Conservation (phyloP, 2,329 filamentous ascomycete species). For the Penicillium sp. region DNA sequence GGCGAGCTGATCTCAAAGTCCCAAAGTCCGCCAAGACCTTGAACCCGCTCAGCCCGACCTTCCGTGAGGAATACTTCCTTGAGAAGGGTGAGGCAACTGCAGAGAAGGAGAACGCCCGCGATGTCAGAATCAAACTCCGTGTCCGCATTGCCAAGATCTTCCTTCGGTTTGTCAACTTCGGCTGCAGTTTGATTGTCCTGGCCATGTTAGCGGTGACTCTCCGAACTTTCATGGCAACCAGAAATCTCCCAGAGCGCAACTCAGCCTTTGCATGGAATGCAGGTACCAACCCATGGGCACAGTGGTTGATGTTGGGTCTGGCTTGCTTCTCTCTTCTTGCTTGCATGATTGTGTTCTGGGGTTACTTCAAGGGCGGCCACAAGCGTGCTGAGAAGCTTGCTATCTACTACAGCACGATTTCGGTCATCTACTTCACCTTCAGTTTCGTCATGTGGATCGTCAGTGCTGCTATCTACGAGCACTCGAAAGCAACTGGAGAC, state of each 20-base stretch:
- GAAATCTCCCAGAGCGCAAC: slow-evolving; percentile 70
- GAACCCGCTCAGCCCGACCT: slow-evolving; percentile 87
- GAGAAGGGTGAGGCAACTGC: slow-evolving; percentile 81
- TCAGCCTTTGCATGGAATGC: slow-evolving; percentile 81
- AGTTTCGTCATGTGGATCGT: slow-evolving; percentile 90
- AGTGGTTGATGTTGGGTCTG: slow-evolving; percentile 77
- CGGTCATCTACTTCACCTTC: slow-evolving; percentile 89
- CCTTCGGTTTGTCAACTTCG: slow-evolving; percentile 94
- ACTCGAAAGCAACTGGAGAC: slow-evolving; percentile 68
- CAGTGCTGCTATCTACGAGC: slow-evolving; percentile 80
- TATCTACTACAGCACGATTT: slow-evolving; percentile 93
- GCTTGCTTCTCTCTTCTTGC: slow-evolving; percentile 77
- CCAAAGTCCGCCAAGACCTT: slow-evolving; percentile 76
- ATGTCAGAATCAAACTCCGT: slow-evolving; percentile 86
- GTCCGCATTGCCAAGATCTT: slow-evolving; percentile 93
- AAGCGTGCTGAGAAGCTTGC: slow-evolving; percentile 85
- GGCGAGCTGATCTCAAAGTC: slow-evolving; percentile 87
- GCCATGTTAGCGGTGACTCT: slow-evolving; percentile 87
- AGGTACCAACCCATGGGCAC: slow-evolving; percentile 81
- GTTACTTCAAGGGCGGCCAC: slow-evolving; percentile 88
- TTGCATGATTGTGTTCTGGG: slow-evolving; percentile 76
- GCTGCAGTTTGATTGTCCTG: slow-evolving; percentile 92
- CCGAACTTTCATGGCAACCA: slow-evolving; percentile 88
- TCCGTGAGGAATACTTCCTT: slow-evolving; percentile 79
- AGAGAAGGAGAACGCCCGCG: slow-evolving; percentile 82